These are phyloP conservation scores for Xylariaceae sp. DNA, from an alignment of 2,329 filamentous ascomycete genomes.

Conservation along the genomic window DNA sequence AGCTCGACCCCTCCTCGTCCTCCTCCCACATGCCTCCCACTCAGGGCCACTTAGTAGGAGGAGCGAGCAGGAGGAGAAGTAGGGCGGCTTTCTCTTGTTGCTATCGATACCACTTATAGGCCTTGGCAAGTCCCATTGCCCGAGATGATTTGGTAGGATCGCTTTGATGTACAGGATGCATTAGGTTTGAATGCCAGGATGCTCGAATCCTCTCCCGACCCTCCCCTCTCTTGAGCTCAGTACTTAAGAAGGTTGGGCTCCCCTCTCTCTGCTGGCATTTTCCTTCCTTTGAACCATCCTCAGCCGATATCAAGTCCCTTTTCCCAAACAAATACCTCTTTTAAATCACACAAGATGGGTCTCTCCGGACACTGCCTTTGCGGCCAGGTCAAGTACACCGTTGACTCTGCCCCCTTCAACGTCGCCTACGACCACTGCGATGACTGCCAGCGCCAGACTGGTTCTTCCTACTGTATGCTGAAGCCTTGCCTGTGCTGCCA, in stretches of 20 bases:
- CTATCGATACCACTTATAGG: too few species aligned
- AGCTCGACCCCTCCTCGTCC: conserved; percentile 6
- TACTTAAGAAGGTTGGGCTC: conserved; percentile 21
- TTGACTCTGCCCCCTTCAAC: conserved; percentile 44
- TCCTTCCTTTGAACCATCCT: conserved; percentile 2
- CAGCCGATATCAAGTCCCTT: conserved; percentile 2
- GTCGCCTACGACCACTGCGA: conserved; percentile 74
- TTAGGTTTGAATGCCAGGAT: conserved; percentile 19
- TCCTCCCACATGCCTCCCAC: not conserved
- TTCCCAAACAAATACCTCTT: conserved; percentile 1
- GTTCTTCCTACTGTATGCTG: conserved; percentile 69
- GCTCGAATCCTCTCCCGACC: conserved; percentile 10
- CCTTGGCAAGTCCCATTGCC: conserved; percentile 12
- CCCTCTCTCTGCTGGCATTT: conserved; percentile 1
- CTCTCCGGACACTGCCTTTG: conserved; percentile 74
- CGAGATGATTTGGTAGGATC: conserved; percentile 23
- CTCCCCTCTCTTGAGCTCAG: not conserved
- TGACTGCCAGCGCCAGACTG: conserved; percentile 73
- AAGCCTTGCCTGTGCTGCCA: not conserved
- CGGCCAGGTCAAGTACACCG: conserved; percentile 73
- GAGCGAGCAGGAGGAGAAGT: not conserved
- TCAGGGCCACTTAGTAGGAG: too few species aligned
- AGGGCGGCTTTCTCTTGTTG: not conserved
- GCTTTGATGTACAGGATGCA: conserved; percentile 19
- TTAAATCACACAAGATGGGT: conserved; percentile 57